Evolutionary conservation across 176 grass and related monocot species (phyloP).

Genomic region (Triticum turgidum): DNA sequence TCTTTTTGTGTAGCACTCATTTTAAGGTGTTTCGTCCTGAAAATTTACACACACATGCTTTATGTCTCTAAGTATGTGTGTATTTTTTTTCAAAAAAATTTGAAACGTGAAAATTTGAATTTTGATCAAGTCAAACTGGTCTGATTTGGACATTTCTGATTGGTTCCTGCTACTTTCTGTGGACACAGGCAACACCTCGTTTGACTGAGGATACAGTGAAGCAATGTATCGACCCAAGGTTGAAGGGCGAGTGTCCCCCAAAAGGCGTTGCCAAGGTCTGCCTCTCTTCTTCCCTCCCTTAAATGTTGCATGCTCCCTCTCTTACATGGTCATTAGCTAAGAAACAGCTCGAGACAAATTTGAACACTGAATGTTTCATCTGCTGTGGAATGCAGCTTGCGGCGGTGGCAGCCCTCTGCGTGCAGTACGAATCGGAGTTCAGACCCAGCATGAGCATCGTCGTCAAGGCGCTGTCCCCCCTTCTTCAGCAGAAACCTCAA

Average conservation of each 20-base stretch:
- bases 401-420: constrained; percentile 72
- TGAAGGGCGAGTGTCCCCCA: constrained; percentile 77
- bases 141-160: background rate
- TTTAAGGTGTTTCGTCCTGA: no score
- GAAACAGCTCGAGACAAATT: background rate
- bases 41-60: no score
- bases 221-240: constrained; percentile 81
- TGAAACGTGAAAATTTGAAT: no score
- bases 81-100: no score
- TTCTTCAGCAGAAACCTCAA: constrained; percentile 58
- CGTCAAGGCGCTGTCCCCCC: constrained; percentile 77
- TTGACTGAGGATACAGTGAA: constrained; percentile 82
- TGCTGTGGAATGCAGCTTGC: constrained; percentile 56
- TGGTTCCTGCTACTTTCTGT: background rate
- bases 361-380: background rate
- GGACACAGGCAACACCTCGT: constrained; percentile 65
- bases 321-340: background rate
- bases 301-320: background rate
- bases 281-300: constrained; percentile 3
- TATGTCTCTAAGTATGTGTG: no score
- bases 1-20: no score
- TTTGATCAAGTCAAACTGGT: no score
- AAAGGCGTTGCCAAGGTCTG: constrained; percentile 81
- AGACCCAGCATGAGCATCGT: constrained; percentile 95
- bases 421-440: constrained; percentile 81